Conservation (phyloP, 306 rosid species). For the Astragalus membranaceus region DNA sequence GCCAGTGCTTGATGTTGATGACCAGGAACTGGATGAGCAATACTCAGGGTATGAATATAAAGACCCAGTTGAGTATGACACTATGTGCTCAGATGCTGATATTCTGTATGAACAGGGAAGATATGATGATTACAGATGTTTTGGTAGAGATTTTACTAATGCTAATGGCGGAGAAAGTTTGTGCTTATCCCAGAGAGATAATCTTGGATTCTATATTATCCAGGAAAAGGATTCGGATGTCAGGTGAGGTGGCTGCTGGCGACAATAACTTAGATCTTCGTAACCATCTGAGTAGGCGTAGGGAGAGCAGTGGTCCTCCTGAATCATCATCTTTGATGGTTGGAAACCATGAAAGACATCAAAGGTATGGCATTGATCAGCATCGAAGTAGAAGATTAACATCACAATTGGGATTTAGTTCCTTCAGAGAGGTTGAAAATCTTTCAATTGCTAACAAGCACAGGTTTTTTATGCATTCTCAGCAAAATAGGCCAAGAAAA, state of each 20-base stretch:
- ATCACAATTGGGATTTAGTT: constrained; percentile 35
- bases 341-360: constrained; percentile 24
- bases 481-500: constrained; percentile 39
- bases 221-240: constrained; percentile 42
- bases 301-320: constrained; percentile 27
- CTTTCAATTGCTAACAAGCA: constrained; percentile 29
- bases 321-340: constrained; percentile 32
- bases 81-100: constrained; percentile 35
- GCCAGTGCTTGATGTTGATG: constrained; percentile 34
- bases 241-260: constrained; percentile 29
- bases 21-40: constrained; percentile 31
- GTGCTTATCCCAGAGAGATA: constrained; percentile 32
- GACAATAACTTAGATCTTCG: constrained; percentile 53
- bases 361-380: constrained; percentile 23
- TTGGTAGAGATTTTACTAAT: constrained; percentile 27
- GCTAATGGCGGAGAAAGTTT: constrained; percentile 26
- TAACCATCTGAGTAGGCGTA: constrained; percentile 54
- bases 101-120: constrained; percentile 37
- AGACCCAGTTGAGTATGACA: constrained; percentile 37
- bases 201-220: constrained; percentile 43
- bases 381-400: constrained; percentile 40
- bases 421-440: constrained; percentile 26
- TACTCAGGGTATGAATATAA: constrained; percentile 40
- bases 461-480: constrained; percentile 32
- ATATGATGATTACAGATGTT: constrained; percentile 26